Evolutionary conservation across 2,329 filamentous ascomycete genomes (phyloP).

Genomic region (Geosmithia putterillii): DNA sequence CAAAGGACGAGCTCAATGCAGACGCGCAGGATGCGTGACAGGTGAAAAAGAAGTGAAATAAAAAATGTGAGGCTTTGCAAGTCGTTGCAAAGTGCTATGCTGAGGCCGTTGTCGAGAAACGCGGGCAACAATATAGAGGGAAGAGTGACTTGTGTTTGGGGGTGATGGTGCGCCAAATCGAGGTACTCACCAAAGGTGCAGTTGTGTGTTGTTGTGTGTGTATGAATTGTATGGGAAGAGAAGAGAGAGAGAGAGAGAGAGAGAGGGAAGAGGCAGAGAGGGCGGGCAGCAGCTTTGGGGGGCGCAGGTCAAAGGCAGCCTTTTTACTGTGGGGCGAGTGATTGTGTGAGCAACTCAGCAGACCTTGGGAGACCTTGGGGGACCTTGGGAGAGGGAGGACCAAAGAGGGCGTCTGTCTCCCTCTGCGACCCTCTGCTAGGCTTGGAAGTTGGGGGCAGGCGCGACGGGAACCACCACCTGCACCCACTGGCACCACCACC

Average conservation of each 20-base stretch:
- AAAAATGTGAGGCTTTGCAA: no score
- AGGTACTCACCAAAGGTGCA: conserved; percentile 38
- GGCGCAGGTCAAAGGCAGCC: conserved; percentile 29
- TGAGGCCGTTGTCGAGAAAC: not conserved
- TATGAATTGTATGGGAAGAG: conserved; percentile 45
- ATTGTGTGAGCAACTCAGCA: conserved; percentile 32
- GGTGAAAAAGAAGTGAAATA: not conserved
- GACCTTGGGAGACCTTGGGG: not conserved
- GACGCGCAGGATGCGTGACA: not conserved
- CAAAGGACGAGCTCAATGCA: not conserved
- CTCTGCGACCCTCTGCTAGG: no score
- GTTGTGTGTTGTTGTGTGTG: conserved; percentile 17
- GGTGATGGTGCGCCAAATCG: conserved; percentile 14
- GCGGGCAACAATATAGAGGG: conserved; percentile 6
- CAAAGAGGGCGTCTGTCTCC: no score
- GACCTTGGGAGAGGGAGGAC: no score
- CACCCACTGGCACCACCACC: no score
- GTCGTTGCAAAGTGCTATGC: not conserved
- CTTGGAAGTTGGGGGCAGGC: no score
- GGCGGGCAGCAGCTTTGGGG: conserved; percentile 17
- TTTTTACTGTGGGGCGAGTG: conserved; percentile 53
- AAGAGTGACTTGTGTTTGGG: conserved; percentile 10
- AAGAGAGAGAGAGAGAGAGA: conserved; percentile 34
- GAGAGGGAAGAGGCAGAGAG: conserved; percentile 34
- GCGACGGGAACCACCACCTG: no score